phyloP scores from a whole-genome alignment of 179 eudicot species.

The Beta lomatogona region DNA sequence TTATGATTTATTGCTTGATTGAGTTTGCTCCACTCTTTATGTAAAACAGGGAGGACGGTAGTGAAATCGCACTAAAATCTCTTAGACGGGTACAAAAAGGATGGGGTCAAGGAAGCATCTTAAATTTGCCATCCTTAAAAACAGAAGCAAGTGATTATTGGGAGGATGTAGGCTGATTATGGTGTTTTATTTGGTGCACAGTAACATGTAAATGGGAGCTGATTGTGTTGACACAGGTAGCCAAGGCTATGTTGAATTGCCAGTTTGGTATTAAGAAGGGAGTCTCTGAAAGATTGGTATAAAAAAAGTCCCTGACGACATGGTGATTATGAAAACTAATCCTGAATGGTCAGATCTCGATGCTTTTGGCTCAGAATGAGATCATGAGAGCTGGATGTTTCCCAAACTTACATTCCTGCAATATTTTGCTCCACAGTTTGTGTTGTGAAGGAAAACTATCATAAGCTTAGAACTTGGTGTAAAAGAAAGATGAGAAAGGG shows the following conservation, averaged over 20 bases:
- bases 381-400: constrained; percentile 61
- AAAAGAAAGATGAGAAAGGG: constrained; percentile 80
- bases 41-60: constrained; percentile 77
- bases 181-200: background rate
- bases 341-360: background rate
- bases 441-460: constrained; percentile 70
- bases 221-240: background rate
- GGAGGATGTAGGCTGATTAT: constrained; percentile 40
- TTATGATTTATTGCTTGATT: background rate
- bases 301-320: background rate
- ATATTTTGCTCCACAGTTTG: constrained; percentile 79
- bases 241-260: too few relatives aligned
- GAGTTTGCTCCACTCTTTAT: background rate
- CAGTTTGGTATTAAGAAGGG: too few relatives aligned
- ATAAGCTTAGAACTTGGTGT: constrained; percentile 76
- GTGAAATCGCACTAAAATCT: constrained; percentile 60
- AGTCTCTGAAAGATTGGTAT: too few relatives aligned
- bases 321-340: background rate
- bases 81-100: constrained; percentile 76
- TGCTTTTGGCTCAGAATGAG: constrained; percentile 44
- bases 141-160: constrained; percentile 50
- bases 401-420: constrained; percentile 72
- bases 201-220: background rate
- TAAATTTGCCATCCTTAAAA: constrained; percentile 44
- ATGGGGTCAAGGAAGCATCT: constrained; percentile 83